phyloP scores from a whole-genome alignment of 2,329 filamentous ascomycete genomes.

The Sporothrix globosa region DNA sequence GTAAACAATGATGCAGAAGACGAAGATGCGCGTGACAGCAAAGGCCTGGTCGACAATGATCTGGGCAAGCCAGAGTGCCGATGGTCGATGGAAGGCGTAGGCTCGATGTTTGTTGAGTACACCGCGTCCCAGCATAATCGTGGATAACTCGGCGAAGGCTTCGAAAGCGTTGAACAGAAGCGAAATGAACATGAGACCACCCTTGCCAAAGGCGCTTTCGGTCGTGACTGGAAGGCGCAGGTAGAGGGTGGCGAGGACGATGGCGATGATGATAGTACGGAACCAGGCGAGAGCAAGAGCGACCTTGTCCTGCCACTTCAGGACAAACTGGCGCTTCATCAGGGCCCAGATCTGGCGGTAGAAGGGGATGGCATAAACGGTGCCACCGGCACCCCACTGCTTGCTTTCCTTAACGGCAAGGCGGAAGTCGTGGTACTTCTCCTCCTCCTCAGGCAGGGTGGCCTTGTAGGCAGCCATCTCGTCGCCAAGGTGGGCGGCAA shows the following conservation, averaged over 20 bases:
- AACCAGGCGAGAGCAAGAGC: slow-evolving; percentile 74
- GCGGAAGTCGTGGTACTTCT: slow-evolving; percentile 75
- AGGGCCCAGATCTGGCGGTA: slow-evolving; percentile 80
- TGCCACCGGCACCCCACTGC: slow-evolving; percentile 68
- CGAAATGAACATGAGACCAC: slow-evolving; percentile 78
- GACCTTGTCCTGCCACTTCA: slow-evolving; percentile 85
- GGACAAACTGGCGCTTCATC: slow-evolving; percentile 80
- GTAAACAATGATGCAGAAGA: slow-evolving; percentile 77
- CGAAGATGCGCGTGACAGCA: slow-evolving; percentile 67
- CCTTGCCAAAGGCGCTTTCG: slow-evolving; percentile 76
- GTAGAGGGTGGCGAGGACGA: slow-evolving; percentile 80
- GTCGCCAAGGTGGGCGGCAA: slow-evolving; percentile 57
- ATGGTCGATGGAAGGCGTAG: slow-evolving; percentile 81
- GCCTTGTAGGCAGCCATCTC: slow-evolving; percentile 73
- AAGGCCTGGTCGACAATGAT: slow-evolving; percentile 79
- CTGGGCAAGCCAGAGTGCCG: slow-evolving; percentile 80
- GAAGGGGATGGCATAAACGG: slow-evolving; percentile 82
- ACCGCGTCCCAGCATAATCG: slow-evolving; percentile 69
- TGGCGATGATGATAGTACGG: slow-evolving; percentile 69
- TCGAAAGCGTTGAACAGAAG: slow-evolving; percentile 88
- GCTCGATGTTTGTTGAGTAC: slow-evolving; percentile 84
- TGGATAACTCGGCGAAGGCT: slow-evolving; percentile 75
- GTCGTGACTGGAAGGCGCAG: slow-evolving; percentile 67
- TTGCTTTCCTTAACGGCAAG: slow-evolving; percentile 77
- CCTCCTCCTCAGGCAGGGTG: slow-evolving; percentile 65